Conservation (phyloP, 2,329 filamentous ascomycete genomes). For the Hawksworthiomyces lignivorus region DNA sequence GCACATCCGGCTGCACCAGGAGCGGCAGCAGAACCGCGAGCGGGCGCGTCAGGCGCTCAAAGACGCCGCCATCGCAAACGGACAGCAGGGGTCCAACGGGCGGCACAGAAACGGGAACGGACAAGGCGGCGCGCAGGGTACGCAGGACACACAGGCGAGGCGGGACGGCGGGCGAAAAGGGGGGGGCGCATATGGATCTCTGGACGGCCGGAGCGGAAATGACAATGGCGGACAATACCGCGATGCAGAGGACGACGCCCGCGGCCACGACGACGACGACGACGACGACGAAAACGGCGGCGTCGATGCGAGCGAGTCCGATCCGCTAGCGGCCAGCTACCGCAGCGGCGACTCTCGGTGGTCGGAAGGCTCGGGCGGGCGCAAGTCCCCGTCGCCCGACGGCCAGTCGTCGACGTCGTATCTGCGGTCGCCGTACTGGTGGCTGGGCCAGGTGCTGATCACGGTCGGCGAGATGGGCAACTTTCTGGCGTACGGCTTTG, state of each 20-base stretch:
- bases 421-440: slow-evolving; percentile 90
- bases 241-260: slow-evolving; percentile 24
- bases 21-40: slow-evolving; percentile 52
- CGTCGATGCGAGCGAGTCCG: slow-evolving; percentile 33
- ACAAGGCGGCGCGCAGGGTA: slow-evolving; percentile 14
- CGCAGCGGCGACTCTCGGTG: slow-evolving; percentile 33
- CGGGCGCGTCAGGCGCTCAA: slow-evolving; percentile 47
- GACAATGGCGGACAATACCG: slow-evolving; percentile 21
- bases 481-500: slow-evolving; percentile 95
- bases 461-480: slow-evolving; percentile 90
- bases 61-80: slow-evolving; percentile 26
- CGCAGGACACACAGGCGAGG: slow-evolving; percentile 3
- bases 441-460: slow-evolving; percentile 88
- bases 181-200: background rate
- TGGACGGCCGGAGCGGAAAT: background rate
- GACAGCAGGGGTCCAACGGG: slow-evolving; percentile 19
- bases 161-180: background rate
- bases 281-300: slow-evolving; percentile 28
- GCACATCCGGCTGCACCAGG: slow-evolving; percentile 73
- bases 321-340: slow-evolving; percentile 45
- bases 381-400: slow-evolving; percentile 26
- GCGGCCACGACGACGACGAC: slow-evolving; percentile 14
- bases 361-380: slow-evolving; percentile 13
- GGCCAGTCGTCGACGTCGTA: slow-evolving; percentile 50
- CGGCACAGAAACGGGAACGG: slow-evolving; percentile 11